phyloP scores from a whole-genome alignment of 768 basidiomycete species.

The Panus rudis region DNA sequence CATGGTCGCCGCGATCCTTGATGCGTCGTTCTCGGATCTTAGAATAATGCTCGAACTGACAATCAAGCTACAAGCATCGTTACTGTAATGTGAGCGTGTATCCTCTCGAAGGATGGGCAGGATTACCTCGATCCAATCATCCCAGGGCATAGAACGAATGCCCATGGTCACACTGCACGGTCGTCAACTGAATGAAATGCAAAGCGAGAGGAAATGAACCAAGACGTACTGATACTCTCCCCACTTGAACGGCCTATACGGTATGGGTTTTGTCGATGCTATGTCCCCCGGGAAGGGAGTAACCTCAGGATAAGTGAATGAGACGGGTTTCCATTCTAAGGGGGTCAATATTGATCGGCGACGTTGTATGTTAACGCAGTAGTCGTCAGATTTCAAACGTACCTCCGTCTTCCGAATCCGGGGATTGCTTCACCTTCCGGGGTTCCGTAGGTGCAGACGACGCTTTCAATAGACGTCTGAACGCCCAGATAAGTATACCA shows the following conservation, averaged over 20 bases:
- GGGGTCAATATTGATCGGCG: too few relatives aligned
- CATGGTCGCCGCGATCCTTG: slow-evolving; percentile 38
- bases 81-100: background rate
- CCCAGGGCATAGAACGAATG: slow-evolving; percentile 59
- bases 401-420: too few relatives aligned
- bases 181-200: background rate
- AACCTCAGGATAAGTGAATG: slow-evolving; percentile 46
- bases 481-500: too few relatives aligned
- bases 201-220: background rate
- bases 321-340: slow-evolving; percentile 46
- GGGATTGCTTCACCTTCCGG: too few relatives aligned
- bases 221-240: slow-evolving; percentile 53
- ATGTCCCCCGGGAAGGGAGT: slow-evolving; percentile 34
- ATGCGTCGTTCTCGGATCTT: slow-evolving; percentile 53
- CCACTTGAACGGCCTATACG: slow-evolving; percentile 60
- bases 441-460: too few relatives aligned
- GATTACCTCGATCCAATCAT: slow-evolving; percentile 65
- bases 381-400: too few relatives aligned
- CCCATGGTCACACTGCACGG: slow-evolving; percentile 59
- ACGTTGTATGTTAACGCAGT: too few relatives aligned
- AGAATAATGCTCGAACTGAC: slow-evolving; percentile 47
- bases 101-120: background rate
- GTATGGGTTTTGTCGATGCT: slow-evolving; percentile 44
- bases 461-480: too few relatives aligned
- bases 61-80: slow-evolving; percentile 42